These are phyloP conservation scores for Zasmidium cellare DNA, from an alignment of 2,329 filamentous ascomycete species.

Conservation along the genomic window DNA sequence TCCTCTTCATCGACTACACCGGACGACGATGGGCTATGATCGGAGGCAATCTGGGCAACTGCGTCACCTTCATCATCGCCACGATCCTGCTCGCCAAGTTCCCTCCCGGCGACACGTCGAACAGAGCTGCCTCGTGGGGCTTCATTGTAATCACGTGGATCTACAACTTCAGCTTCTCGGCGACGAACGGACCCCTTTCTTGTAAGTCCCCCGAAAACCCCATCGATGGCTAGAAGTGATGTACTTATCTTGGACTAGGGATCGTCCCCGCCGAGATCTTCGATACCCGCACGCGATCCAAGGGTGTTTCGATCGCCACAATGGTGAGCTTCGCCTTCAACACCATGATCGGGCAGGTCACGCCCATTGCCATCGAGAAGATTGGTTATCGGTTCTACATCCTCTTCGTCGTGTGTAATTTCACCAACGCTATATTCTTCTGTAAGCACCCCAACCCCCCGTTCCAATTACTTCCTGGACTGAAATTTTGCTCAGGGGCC, in stretches of 20 bases:
- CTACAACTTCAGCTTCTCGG: slow-evolving; percentile 76
- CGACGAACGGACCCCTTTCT: slow-evolving; percentile 67
- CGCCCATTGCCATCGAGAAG: slow-evolving; percentile 58
- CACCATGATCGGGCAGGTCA: slow-evolving; percentile 72
- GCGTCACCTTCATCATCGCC: slow-evolving; percentile 70
- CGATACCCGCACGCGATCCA: slow-evolving; percentile 68
- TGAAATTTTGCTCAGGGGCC: slow-evolving; percentile 38
- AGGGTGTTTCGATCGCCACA: slow-evolving; percentile 73
- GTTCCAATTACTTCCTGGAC: not conserved
- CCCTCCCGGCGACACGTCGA: slow-evolving; percentile 56
- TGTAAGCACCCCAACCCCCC: slow-evolving; percentile 36
- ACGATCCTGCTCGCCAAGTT: slow-evolving; percentile 58
- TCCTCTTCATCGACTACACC: slow-evolving; percentile 67
- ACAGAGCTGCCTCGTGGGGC: slow-evolving; percentile 63
- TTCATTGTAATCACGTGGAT: slow-evolving; percentile 79
- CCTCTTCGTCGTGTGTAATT: slow-evolving; percentile 68
- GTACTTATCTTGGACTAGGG: slow-evolving; percentile 14
- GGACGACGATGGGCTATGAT: slow-evolving; percentile 75
- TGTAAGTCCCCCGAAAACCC: slow-evolving; percentile 38
- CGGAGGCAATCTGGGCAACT: slow-evolving; percentile 69
- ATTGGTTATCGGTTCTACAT: slow-evolving; percentile 61
- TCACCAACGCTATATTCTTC: slow-evolving; percentile 68
- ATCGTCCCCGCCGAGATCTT: slow-evolving; percentile 52
- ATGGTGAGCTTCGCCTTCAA: slow-evolving; percentile 73
- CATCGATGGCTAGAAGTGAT: not conserved